Evolutionary conservation across 352 stramenopile genomes (phyloP), one percentile per base, ranked within the genome.

Genomic region (Phytophthora sansomeana): DNA sequence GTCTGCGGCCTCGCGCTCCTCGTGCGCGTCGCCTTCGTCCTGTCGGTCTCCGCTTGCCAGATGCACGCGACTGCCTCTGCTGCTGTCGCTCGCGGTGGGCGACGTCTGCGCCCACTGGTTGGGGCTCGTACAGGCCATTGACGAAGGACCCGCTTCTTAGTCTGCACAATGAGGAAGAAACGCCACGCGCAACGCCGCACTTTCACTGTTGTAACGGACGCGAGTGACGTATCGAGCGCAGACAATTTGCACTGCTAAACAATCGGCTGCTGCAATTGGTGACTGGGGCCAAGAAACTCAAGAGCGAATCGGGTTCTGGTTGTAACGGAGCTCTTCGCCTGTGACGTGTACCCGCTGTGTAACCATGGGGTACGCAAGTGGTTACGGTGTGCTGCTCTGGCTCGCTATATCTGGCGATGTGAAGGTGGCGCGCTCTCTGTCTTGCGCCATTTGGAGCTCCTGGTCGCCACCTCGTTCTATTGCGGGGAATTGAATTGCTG

Each of bases 341-440:
- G 21, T 24, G 21, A n/a, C 3, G 21, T n/a, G 9, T 65, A 30
- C 38, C 10, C 24, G 1, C 10, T 29, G 35, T 14, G 47, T 43
- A 62, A 24, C 50, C 41, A 24, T 24, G 21, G 21, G 21, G 21
- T 24, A 24, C 21, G 21, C 21, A 24, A 24, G 11, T 6, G 0
- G 21, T 33, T 42, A 8, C 16, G 60, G 42, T 60, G 49, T 41
- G 50, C 9, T 50, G 16, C 9, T 17, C 60, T 61, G 58, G 58
- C 38, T 59, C 35, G 33, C 59, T 68, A 57, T 41, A 71, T 71
- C 48, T 71, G 48, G 56, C 43, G 51, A 68, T 67, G 50, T 59
- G 58, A 48, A 60, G 38, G 46, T 39, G 26, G 17, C n/a, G 38
- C 38, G 1, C 38, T 43, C 38, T 44, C 55, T 32, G 4, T 53